phyloP scores from a whole-genome alignment of 305 asterid genomes.

The Fraxinus nigra region DNA sequence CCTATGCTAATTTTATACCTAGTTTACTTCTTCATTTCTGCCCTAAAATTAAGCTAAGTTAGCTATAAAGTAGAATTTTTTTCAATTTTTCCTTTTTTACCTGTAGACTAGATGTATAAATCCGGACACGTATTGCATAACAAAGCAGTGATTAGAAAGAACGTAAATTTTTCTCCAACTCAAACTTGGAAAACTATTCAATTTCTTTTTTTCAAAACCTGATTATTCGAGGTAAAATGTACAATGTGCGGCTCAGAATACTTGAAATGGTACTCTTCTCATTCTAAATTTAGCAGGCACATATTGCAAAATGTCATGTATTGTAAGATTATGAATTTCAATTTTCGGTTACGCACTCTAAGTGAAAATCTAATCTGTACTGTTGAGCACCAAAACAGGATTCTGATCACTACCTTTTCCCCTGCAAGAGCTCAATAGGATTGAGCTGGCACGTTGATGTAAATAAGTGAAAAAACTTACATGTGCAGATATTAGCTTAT shows the following conservation, averaged over 20 bases:
- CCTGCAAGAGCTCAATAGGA: neutral
- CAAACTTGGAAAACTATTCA: neutral
- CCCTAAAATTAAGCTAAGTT: neutral
- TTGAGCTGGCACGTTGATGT: neutral
- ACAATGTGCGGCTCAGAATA: neutral
- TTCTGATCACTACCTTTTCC: neutral
- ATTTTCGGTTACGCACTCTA: neutral
- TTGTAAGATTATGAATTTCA: neutral
- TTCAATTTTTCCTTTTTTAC: neutral
- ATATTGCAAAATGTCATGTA: neutral
- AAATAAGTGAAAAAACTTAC: neutral
- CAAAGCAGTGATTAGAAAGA: neutral
- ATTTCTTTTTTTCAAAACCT: neutral
- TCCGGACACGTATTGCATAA: neutral
- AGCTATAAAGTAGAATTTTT: neutral
- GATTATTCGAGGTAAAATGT: neutral
- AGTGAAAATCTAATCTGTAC: neutral
- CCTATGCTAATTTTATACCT: neutral
- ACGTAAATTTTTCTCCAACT: neutral
- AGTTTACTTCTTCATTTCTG: neutral
- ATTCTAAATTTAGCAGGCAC: conserved; percentile 3
- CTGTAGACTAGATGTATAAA: neutral
- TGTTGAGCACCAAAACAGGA: neutral
- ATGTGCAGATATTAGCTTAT: neutral
- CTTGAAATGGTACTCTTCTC: neutral